Base-by-base conservation (phyloP, 2,329 filamentous ascomycete species). In the Colletotrichum graminicola region DNA sequence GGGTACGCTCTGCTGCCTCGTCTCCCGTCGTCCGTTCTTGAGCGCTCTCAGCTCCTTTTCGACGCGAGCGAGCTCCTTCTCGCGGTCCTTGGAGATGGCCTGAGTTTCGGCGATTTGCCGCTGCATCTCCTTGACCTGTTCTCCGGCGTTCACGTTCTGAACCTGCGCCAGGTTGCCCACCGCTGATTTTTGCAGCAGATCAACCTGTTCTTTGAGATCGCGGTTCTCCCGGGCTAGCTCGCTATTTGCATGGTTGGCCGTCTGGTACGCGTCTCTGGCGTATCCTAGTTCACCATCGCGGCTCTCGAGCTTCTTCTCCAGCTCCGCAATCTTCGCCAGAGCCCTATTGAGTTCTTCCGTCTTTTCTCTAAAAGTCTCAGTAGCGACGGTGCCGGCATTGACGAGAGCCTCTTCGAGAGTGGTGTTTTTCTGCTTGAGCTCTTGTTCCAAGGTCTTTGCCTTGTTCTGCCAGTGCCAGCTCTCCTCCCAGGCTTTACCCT, bases 221-320 rank as follows among this genome's bases (percentile, higher is more conserved):
- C 78, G 78, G 73, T 87, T 87, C 75, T 89, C 85, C 2, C 79
- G 76, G 26, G 80, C 79, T 3, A 89, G 79, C 21, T 83, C 81
- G 18, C 81, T 80, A 2, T 84, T 85, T 1, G 82, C 78, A 41
- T 84, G 83, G 11, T 88, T 89, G 1, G 87, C 85, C 29, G 86
- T 82, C 75, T 92, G 90, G 75, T 92, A 93, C 12, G 85, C 82
- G 5, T 84, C 83, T 63, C 88, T 86, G 16, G 85, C 81, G 75
- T 90, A 93, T 1, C 90, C 87, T 34, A 85, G 80, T 5, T 90
- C 87, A 18, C 81, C 82, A 36, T 86, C 79, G 1, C 78, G 73
- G 18, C 75, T 75, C 3, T 74, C 72, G 3, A 80, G 45, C 62
- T 80, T 82, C 75, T 83, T 83, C 73, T 85, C 80, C 4, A 84